These are phyloP conservation scores for Vitellaria paradoxa DNA, from an alignment of 179 eudicot species.

Conservation along the genomic window DNA sequence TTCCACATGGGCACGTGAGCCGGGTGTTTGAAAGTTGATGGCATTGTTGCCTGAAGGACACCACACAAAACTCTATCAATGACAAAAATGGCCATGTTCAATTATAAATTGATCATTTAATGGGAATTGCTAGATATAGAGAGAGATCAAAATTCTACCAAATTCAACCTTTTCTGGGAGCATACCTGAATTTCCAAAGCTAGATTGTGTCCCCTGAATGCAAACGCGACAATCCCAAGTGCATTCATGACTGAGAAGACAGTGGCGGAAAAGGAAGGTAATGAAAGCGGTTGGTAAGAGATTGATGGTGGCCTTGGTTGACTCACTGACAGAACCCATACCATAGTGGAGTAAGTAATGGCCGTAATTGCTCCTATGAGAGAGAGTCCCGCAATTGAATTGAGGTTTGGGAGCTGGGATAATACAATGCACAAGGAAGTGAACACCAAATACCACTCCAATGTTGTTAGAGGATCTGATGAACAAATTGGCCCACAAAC, in stretches of 20 bases:
- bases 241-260: constrained; percentile 79
- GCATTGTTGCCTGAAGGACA: constrained; percentile 84
- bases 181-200: constrained; percentile 92
- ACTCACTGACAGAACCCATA: constrained; percentile 92
- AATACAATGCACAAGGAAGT: constrained; percentile 86
- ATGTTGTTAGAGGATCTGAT: constrained; percentile 86
- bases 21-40: constrained; percentile 94
- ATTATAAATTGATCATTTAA: background rate
- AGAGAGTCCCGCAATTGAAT: constrained; percentile 94
- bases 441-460: constrained; percentile 97
- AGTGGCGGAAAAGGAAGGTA: constrained; percentile 69
- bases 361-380: constrained; percentile 96
- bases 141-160: background rate
- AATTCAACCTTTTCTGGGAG: background rate
- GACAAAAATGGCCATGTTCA: background rate
- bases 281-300: constrained; percentile 64
- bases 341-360: constrained; percentile 88
- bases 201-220: constrained; percentile 92
- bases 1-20: constrained; percentile 99
- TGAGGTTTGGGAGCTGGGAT: constrained; percentile 91
- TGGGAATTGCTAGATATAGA: too few relatives aligned
- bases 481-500: constrained; percentile 90
- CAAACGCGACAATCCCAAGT: constrained; percentile 90
- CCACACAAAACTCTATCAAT: background rate
- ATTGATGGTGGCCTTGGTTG: constrained; percentile 69